A percentile compares a stretch with the other conserved stretches of the same genome.
Conservation (phyloP, 176 grass and related monocot species). For the Hyparrhenia diplandra region DNA sequence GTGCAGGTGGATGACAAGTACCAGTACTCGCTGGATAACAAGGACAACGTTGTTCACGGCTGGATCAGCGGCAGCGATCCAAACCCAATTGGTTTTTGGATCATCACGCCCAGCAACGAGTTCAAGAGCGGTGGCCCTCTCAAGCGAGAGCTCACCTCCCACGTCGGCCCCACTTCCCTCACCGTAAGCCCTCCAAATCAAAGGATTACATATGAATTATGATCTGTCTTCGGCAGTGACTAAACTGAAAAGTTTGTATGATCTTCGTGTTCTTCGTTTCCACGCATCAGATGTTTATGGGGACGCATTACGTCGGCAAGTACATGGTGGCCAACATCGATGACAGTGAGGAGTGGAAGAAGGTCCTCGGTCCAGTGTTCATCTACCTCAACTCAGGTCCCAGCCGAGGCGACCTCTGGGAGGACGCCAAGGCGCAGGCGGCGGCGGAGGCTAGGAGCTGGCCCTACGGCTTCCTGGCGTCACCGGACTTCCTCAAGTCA, state of each 20-base stretch:
- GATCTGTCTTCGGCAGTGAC: background rate
- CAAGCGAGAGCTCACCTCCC: constrained; percentile 78
- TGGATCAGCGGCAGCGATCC: constrained; percentile 40
- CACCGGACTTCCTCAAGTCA: constrained; percentile 49
- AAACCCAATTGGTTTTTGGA: constrained; percentile 60
- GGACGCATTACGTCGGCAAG: constrained; percentile 58
- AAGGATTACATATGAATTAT: too few species aligned
- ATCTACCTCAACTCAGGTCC: constrained; percentile 67
- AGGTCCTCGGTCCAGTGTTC: constrained; percentile 76
- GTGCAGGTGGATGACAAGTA: constrained; percentile 90
- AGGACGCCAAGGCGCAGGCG: constrained; percentile 71
- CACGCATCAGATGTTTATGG: constrained; percentile 48
- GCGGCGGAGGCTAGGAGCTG: constrained; percentile 43
- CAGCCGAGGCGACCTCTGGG: constrained; percentile 31
- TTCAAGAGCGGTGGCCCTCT: constrained; percentile 64
- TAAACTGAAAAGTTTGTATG: background rate
- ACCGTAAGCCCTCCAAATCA: constrained; percentile 20
- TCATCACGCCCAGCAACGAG: constrained; percentile 74
- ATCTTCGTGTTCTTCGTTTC: background rate
- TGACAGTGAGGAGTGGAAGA: constrained; percentile 65
- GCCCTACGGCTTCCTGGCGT: constrained; percentile 71
- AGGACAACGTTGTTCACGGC: constrained; percentile 58
- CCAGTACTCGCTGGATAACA: constrained; percentile 55
- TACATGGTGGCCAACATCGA: constrained; percentile 37
- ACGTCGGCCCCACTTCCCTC: constrained; percentile 63